Evolutionary conservation across 306 rosid species (phyloP).

Genomic region (Clitoria ternatea): DNA sequence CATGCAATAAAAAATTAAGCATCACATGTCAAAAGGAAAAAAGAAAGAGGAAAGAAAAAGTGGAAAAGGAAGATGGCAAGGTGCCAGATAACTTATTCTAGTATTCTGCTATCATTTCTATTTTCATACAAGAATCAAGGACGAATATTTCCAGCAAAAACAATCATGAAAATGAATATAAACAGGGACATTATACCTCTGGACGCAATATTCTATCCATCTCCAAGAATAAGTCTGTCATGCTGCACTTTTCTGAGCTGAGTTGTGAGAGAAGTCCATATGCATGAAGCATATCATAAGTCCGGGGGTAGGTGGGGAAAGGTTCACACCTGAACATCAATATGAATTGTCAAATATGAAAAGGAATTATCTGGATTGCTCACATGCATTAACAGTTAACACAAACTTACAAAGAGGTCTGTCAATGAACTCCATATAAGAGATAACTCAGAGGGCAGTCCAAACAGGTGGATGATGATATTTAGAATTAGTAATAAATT

Average conservation of each 20-base stretch:
- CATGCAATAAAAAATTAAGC: conserved; percentile 5
- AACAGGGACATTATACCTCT: conserved; percentile 51
- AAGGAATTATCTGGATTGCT: conserved; percentile 7
- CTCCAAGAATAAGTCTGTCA: conserved; percentile 78
- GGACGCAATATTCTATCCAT: conserved; percentile 98
- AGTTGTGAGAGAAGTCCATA: conserved; percentile 77
- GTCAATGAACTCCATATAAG: background rate
- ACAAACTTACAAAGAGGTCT: background rate
- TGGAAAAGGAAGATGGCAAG: conserved; percentile 8
- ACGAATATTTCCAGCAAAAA: background rate
- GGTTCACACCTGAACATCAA: conserved; percentile 85
- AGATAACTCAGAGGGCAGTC: background rate
- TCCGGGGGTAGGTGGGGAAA: conserved; percentile 94
- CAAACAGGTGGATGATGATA: background rate
- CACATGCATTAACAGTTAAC: background rate
- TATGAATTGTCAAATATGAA: conserved; percentile 21
- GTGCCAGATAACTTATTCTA: conserved; percentile 17
- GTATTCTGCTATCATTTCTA: background rate
- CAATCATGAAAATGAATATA: conserved; percentile 11
- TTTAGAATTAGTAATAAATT: background rate
- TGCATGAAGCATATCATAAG: conserved; percentile 92
- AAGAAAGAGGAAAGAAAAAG: conserved; percentile 3
- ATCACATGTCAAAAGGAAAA: background rate
- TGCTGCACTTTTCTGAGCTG: conserved; percentile 66
- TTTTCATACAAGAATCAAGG: background rate